Percentiles rank a stretch among this genome's conserved stretches.
These are phyloP conservation scores for Pseudogymnoascus sp. DNA, from an alignment of 2,329 filamentous ascomycete genomes.

Conservation along the genomic window DNA sequence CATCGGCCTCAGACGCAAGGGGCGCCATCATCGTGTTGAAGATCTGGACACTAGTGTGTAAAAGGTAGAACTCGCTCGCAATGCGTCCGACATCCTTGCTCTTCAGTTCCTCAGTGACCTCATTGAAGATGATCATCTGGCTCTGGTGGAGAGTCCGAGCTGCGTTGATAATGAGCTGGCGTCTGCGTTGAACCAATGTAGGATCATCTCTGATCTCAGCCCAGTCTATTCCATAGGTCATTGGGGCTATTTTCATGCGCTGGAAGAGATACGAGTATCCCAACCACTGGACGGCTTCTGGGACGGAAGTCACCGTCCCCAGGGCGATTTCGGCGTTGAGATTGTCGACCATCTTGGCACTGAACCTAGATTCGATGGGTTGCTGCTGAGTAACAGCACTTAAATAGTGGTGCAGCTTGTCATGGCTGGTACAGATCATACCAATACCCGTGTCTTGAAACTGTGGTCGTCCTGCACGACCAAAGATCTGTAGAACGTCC, in stretches of 20 bases:
- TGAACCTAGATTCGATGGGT: constrained; percentile 96
- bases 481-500: constrained; percentile 95
- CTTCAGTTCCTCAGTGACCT: constrained; percentile 81
- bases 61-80: constrained; percentile 92
- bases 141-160: constrained; percentile 80
- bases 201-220: constrained; percentile 82
- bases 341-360: constrained; percentile 88
- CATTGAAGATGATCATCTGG: constrained; percentile 99
- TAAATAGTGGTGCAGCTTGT: constrained; percentile 85
- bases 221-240: constrained; percentile 93
- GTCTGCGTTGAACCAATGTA: constrained; percentile 72
- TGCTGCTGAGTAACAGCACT: constrained; percentile 90
- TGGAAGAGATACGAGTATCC: constrained; percentile 98
- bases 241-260: constrained; percentile 85
- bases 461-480: constrained; percentile 92
- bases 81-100: constrained; percentile 95
- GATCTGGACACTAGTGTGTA: constrained; percentile 86
- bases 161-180: constrained; percentile 80
- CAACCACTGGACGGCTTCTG: constrained; percentile 92
- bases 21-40: constrained; percentile 95
- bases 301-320: constrained; percentile 88
- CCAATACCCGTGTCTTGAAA: constrained; percentile 97
- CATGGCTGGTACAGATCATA: constrained; percentile 95
- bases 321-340: constrained; percentile 90
- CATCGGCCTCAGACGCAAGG: constrained; percentile 78